phyloP scores from a whole-genome alignment of 78 protist species.

The Tieghemostelium lacteum region DNA sequence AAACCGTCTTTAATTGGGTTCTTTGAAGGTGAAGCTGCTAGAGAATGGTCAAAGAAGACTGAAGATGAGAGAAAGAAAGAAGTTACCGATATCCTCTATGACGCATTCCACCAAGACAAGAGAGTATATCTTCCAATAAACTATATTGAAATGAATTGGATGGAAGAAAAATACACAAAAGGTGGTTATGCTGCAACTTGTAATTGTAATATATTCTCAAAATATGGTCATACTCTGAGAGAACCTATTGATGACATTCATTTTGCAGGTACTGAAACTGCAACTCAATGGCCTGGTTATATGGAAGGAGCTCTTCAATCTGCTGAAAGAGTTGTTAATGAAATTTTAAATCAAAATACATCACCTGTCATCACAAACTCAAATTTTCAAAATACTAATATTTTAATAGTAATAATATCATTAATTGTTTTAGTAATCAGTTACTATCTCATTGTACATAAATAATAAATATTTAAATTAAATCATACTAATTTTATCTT shows the following conservation, averaged over 20 bases:
- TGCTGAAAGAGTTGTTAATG: slow-evolving; percentile 51
- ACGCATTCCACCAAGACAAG: slow-evolving; percentile 11
- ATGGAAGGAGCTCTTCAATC: slow-evolving; percentile 82
- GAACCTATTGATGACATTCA: slow-evolving; percentile 74
- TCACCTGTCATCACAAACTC: too few relatives aligned
- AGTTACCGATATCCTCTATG: slow-evolving; percentile 1
- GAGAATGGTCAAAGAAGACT: slow-evolving; percentile 4
- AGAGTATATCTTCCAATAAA: background rate
- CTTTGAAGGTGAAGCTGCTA: slow-evolving; percentile 31
- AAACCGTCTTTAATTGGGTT: slow-evolving; percentile 52
- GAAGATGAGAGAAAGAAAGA: slow-evolving; percentile 4
- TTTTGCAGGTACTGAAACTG: slow-evolving; percentile 88
- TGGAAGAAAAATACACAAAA: background rate
- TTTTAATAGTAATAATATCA: too few relatives aligned
- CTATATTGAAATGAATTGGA: slow-evolving; percentile 51
- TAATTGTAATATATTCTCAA: background rate
- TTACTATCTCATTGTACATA: background rate
- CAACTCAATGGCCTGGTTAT: slow-evolving; percentile 81
- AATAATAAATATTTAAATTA: too few relatives aligned
- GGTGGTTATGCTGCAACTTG: slow-evolving; percentile 35
- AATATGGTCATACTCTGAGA: slow-evolving; percentile 26
- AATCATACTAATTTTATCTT: background rate
- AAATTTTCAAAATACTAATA: too few relatives aligned
- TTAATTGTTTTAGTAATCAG: background rate
- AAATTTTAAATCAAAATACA: slow-evolving; percentile 39